phyloP scores from a whole-genome alignment of 176 grass and related monocot genomes.

The Luzula sylvatica region DNA sequence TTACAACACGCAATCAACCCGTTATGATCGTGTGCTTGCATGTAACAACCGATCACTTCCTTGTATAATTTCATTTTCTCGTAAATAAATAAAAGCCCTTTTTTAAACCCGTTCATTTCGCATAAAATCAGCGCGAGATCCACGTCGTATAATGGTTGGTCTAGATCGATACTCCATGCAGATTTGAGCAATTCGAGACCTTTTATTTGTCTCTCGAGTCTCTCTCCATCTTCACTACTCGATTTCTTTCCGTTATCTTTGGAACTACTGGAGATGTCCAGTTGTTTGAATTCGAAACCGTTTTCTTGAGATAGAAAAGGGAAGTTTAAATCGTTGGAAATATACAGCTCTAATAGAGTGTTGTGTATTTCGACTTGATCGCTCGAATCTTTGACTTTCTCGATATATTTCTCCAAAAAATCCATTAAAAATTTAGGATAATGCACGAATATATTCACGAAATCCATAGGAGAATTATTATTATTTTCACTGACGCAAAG shows the following conservation, averaged over 20 bases:
- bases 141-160: slow-evolving; percentile 79
- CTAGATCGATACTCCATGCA: slow-evolving; percentile 74
- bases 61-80: slow-evolving; percentile 93
- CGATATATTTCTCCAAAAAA: slow-evolving; percentile 87
- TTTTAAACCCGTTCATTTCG: slow-evolving; percentile 79
- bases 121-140: slow-evolving; percentile 89
- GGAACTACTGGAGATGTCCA: slow-evolving; percentile 5
- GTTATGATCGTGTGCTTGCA: slow-evolving; percentile 89
- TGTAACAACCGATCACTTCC: slow-evolving; percentile 96
- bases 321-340: slow-evolving; percentile 70
- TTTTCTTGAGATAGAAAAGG: slow-evolving; percentile 74
- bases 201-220: slow-evolving; percentile 60
- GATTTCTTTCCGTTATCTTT: slow-evolving; percentile 41
- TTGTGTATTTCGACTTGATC: slow-evolving; percentile 92
- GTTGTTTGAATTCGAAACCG: slow-evolving; percentile 19
- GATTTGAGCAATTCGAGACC: slow-evolving; percentile 75
- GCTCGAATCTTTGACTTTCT: slow-evolving; percentile 64
- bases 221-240: slow-evolving; percentile 30
- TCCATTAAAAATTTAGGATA: slow-evolving; percentile 74
- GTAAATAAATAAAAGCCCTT: slow-evolving; percentile 83
- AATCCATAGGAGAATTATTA: slow-evolving; percentile 76
- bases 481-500: slow-evolving; percentile 60
- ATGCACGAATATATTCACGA: slow-evolving; percentile 93
- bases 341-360: slow-evolving; percentile 86
- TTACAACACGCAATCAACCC: slow-evolving; percentile 94